phyloP scores from a whole-genome alignment of 148 eudicot genomes.

The Polygonum maritimum region DNA sequence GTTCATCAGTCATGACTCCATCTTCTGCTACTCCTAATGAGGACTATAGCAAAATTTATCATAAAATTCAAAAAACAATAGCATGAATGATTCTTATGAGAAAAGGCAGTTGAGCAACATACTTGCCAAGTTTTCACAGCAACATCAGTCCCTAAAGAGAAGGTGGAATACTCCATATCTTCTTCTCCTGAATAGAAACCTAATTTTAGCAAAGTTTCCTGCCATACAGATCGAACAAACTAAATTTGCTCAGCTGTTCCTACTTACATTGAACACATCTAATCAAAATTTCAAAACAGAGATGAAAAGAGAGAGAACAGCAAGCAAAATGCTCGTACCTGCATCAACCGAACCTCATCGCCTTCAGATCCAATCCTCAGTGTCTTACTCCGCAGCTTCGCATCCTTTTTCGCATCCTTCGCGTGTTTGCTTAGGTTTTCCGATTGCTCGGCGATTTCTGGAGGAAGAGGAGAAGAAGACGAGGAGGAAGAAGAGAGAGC shows the following conservation, averaged over 20 bases:
- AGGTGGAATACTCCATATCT: slow-evolving; percentile 76
- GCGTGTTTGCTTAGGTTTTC: background rate
- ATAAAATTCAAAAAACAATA: background rate
- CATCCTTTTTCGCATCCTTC: slow-evolving; percentile 4
- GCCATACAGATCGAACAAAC: background rate
- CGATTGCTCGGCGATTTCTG: slow-evolving; percentile 13
- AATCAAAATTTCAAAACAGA: background rate
- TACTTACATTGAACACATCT: background rate
- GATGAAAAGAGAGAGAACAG: slow-evolving; percentile 7
- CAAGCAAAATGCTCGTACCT: slow-evolving; percentile 31
- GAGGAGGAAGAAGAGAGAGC: slow-evolving; percentile 9
- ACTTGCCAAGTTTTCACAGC: slow-evolving; percentile 99
- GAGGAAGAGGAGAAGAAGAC: background rate
- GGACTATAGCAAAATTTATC: slow-evolving; percentile 33
- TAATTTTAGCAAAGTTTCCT: slow-evolving; percentile 74
- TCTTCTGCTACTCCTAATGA: slow-evolving; percentile 49
- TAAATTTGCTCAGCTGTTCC: background rate
- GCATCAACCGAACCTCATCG: slow-evolving; percentile 60
- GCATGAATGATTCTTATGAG: background rate
- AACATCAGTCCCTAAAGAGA: slow-evolving; percentile 68
- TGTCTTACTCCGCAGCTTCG: slow-evolving; percentile 11
- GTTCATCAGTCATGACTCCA: slow-evolving; percentile 75
- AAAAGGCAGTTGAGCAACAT: slow-evolving; percentile 22
- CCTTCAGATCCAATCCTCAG: slow-evolving; percentile 75
- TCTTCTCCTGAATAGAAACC: slow-evolving; percentile 97